These are phyloP conservation scores for Sabuloglossum arenarium DNA, from an alignment of 495 filamentous ascomycete species.

Conservation along the genomic window DNA sequence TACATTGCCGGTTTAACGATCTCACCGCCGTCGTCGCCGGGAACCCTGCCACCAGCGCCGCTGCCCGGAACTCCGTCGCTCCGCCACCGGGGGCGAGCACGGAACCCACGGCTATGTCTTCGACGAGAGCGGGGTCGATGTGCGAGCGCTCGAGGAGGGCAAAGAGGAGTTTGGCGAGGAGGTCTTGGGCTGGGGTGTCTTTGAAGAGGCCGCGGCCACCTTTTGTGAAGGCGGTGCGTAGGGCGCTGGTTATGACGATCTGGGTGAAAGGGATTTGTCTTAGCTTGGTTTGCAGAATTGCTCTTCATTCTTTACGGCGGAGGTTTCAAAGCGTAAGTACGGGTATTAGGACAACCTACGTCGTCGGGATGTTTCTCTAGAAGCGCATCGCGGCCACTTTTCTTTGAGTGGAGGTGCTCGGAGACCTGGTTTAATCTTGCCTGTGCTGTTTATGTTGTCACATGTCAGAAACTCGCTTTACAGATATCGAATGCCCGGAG, in stretches of 20 bases:
- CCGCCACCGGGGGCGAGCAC: conserved; percentile 87
- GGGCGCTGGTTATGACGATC: conserved; percentile 82
- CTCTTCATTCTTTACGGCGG: neutral
- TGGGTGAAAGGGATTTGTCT: conserved; percentile 13
- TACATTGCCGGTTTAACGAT: conserved; percentile 81
- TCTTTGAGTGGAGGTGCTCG: conserved; percentile 5
- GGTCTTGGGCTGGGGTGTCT: conserved; percentile 71
- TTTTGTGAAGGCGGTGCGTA: conserved; percentile 81
- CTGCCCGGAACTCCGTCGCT: conserved; percentile 90
- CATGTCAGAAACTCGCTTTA: neutral
- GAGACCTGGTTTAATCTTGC: conserved; percentile 3
- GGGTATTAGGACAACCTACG: conserved; percentile 7
- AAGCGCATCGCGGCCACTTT: conserved; percentile 29
- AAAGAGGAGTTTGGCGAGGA: conserved; percentile 68
- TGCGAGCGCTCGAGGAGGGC: conserved; percentile 62
- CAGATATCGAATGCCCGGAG: neutral
- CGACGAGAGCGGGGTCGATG: conserved; percentile 65
- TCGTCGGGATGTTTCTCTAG: conserved; percentile 47
- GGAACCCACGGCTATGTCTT: conserved; percentile 82
- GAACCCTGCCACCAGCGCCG: conserved; percentile 79
- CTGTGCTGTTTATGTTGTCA: conserved; percentile 5
- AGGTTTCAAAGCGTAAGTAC: neutral
- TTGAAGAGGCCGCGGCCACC: conserved; percentile 89
- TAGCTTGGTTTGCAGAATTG: neutral
- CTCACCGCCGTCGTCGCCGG: conserved; percentile 65